These are phyloP conservation scores for Withania somnifera DNA, from an alignment of 305 asterid species.

Conservation along the genomic window DNA sequence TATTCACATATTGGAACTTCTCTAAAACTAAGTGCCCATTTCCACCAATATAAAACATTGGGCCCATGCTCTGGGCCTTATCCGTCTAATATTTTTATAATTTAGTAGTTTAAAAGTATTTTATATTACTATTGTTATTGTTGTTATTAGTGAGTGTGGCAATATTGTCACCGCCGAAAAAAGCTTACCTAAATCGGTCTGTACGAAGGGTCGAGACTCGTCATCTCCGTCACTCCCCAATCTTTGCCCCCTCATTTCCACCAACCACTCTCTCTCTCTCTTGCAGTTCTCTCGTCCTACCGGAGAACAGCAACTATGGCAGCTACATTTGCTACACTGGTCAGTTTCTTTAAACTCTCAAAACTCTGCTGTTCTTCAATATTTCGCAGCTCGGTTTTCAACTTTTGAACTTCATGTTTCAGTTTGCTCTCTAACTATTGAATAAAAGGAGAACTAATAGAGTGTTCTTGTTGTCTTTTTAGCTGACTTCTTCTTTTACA, in stretches of 20 bases:
- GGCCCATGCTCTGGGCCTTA: too few relatives aligned
- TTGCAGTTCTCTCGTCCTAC: neutral
- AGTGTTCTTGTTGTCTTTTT: neutral
- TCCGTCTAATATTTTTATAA: too few relatives aligned
- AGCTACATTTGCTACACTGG: neutral
- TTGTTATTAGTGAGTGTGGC: too few relatives aligned
- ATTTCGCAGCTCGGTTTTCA: neutral
- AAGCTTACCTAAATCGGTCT: neutral
- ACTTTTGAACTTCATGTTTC: neutral
- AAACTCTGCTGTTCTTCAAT: neutral
- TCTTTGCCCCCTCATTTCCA: neutral
- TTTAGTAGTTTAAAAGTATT: too few relatives aligned
- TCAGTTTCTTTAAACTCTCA: neutral
- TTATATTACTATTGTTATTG: too few relatives aligned
- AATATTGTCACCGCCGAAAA: too few relatives aligned
- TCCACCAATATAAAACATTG: too few relatives aligned
- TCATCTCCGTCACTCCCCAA: neutral
- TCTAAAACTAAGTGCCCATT: too few relatives aligned
- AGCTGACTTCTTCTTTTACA: slow-evolving; percentile 14
- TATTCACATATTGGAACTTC: neutral
- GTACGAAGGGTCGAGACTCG: neutral
- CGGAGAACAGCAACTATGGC: neutral
- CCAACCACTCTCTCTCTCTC: neutral
- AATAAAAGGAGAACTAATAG: too few relatives aligned
- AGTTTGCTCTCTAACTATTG: neutral